Conservation (phyloP, 495 filamentous ascomycete genomes). For the Articulospora tetracladia region DNA sequence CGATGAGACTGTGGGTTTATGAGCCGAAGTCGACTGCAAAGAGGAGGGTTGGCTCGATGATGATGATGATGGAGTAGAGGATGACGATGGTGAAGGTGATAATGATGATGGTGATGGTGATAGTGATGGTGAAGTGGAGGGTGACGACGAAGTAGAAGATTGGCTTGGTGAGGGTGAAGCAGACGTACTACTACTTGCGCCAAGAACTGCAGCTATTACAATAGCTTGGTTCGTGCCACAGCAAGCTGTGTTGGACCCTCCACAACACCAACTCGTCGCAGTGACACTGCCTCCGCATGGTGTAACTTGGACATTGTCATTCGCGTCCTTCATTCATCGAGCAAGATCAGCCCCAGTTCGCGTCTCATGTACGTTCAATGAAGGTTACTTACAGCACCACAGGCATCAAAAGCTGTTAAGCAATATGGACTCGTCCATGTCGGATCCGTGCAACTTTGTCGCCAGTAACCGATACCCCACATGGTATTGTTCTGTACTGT, state of each 20-base stretch:
- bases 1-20: too few species aligned
- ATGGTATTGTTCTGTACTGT: background rate
- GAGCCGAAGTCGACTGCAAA: too few species aligned
- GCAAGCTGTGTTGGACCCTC: background rate
- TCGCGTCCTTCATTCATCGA: background rate
- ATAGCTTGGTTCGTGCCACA: background rate
- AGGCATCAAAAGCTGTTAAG: background rate
- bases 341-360: background rate
- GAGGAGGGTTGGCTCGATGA: too few species aligned
- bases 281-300: background rate
- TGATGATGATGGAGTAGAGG: background rate
- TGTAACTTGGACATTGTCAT: background rate
- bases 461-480: background rate
- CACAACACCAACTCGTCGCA: background rate
- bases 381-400: background rate
- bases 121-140: background rate
- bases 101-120: background rate
- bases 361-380: too few species aligned
- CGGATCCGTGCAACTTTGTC: background rate
- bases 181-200: background rate
- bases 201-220: background rate
- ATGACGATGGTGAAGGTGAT: background rate
- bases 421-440: background rate
- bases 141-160: background rate
- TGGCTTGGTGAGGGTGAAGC: background rate